Conservation (phyloP, 2,329 filamentous ascomycete species). For the Colletotrichum liaoningense region DNA sequence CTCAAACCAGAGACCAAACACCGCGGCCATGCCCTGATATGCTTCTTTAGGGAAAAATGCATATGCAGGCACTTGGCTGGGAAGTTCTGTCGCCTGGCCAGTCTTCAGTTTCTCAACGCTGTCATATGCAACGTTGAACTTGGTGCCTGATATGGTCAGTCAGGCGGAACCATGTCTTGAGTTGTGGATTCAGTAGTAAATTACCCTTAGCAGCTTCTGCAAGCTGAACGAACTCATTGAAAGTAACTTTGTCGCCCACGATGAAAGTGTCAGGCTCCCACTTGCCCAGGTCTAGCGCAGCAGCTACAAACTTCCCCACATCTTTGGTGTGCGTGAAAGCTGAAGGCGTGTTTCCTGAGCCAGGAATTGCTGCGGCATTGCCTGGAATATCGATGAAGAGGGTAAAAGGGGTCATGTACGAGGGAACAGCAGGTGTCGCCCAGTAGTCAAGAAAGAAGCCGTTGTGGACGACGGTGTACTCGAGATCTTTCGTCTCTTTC, state of each 20-base stretch:
- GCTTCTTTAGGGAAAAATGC: constrained; percentile 40
- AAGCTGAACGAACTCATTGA: constrained; percentile 55
- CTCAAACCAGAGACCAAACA: constrained; percentile 40
- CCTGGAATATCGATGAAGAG: constrained; percentile 57
- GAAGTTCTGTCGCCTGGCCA: constrained; percentile 49
- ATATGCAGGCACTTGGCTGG: constrained; percentile 40
- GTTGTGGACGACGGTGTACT: constrained; percentile 51
- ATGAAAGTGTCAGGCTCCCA: constrained; percentile 55
- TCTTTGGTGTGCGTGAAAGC: constrained; percentile 62
- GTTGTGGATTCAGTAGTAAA: too few species aligned
- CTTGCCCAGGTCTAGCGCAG: constrained; percentile 50
- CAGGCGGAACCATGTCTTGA: too few species aligned
- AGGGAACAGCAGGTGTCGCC: constrained; percentile 49
- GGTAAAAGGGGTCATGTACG: constrained; percentile 50
- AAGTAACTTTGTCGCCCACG: constrained; percentile 55
- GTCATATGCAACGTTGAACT: constrained; percentile 49
- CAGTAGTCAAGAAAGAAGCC: constrained; percentile 61
- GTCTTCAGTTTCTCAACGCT: constrained; percentile 44
- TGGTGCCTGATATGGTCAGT: constrained; percentile 36
- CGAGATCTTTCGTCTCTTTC: constrained; percentile 44
- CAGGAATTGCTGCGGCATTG: constrained; percentile 60
- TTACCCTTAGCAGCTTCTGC: constrained; percentile 51
- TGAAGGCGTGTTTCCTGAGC: constrained; percentile 55
- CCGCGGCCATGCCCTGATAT: constrained; percentile 38
- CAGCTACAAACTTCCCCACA: constrained; percentile 58